Evolutionary conservation across 768 basidiomycete species (phyloP).

Genomic region (Trametes cinnabarina): DNA sequence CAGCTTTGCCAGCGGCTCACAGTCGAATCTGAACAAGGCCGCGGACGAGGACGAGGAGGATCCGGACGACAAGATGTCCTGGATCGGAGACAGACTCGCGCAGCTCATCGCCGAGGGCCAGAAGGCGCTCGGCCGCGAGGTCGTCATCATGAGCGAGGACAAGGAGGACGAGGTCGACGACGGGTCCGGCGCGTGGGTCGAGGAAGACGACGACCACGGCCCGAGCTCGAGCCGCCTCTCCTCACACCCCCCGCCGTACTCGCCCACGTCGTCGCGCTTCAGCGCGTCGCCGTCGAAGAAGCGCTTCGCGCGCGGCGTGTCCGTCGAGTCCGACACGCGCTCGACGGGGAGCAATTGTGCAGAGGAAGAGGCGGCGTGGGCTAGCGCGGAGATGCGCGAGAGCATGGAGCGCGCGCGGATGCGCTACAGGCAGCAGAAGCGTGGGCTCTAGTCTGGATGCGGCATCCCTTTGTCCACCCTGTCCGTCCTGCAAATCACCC

Average conservation of each 20-base stretch:
- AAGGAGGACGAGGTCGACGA: slow-evolving; percentile 78
- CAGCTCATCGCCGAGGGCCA: slow-evolving; percentile 77
- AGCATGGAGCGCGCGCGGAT: slow-evolving; percentile 70
- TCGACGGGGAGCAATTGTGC: slow-evolving; percentile 18
- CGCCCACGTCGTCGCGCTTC: slow-evolving; percentile 28
- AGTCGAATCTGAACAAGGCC: slow-evolving; percentile 9
- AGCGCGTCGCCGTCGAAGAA: slow-evolving; percentile 36
- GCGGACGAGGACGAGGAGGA: slow-evolving; percentile 35
- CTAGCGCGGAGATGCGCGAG: slow-evolving; percentile 66
- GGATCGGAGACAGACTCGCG: slow-evolving; percentile 71
- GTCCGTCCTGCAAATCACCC: no score
- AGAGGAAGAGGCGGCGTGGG: slow-evolving; percentile 53
- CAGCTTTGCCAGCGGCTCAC: slow-evolving; percentile 34
- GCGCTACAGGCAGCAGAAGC: slow-evolving; percentile 24
- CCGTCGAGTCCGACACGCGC: slow-evolving; percentile 35
- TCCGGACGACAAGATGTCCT: slow-evolving; percentile 72
- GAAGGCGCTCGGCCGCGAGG: slow-evolving; percentile 70
- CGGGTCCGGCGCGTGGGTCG: slow-evolving; percentile 72
- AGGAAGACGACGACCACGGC: slow-evolving; percentile 44
- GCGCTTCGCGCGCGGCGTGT: slow-evolving; percentile 36
- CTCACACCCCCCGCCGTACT: slow-evolving; percentile 24
- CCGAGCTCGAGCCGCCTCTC: slow-evolving; percentile 23
- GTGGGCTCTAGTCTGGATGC: slow-evolving; percentile 1
- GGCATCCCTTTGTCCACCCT: background rate
- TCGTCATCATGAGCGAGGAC: slow-evolving; percentile 74